Conservation (phyloP, 2,329 filamentous ascomycete species). For the Colletotrichum agaves region DNA sequence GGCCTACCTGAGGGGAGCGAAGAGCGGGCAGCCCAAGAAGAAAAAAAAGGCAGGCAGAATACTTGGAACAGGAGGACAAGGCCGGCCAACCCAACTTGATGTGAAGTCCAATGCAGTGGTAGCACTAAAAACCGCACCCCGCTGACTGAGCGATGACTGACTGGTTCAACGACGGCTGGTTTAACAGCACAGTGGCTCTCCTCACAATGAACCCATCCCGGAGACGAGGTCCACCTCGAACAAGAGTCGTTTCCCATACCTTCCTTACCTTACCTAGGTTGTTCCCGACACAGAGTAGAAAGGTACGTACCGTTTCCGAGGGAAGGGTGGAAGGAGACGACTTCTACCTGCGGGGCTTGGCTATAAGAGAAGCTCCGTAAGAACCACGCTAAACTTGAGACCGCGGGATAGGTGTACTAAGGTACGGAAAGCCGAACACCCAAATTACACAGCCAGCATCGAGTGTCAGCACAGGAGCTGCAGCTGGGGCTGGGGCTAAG, state of each 20-base stretch:
- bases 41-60: constrained; percentile 5
- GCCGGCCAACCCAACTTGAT: constrained; percentile 25
- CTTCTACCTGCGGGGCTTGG: neutral
- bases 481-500: constrained; percentile 2
- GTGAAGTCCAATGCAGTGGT: constrained; percentile 33
- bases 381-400: too few relatives aligned
- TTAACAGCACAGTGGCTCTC: constrained; percentile 30
- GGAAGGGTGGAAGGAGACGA: constrained; percentile 13
- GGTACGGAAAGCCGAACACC: too few relatives aligned
- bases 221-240: constrained; percentile 18
- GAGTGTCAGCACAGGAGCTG: constrained; percentile 32
- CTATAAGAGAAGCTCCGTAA: too few relatives aligned
- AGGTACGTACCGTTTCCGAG: constrained; percentile 25
- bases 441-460: constrained; percentile 12
- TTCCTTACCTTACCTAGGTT: too few relatives aligned
- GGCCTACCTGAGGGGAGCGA: neutral
- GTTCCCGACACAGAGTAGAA: too few relatives aligned
- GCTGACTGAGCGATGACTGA: constrained; percentile 29
- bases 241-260: neutral
- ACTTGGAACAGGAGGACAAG: neutral
- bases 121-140: constrained; percentile 34
- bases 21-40: neutral
- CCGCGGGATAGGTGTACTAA: too few relatives aligned
- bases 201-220: constrained; percentile 27
- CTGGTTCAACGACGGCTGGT: constrained; percentile 15